These are phyloP conservation scores for Ramularia endophylla DNA, from an alignment of 2,329 filamentous ascomycete species.

Conservation along the genomic window DNA sequence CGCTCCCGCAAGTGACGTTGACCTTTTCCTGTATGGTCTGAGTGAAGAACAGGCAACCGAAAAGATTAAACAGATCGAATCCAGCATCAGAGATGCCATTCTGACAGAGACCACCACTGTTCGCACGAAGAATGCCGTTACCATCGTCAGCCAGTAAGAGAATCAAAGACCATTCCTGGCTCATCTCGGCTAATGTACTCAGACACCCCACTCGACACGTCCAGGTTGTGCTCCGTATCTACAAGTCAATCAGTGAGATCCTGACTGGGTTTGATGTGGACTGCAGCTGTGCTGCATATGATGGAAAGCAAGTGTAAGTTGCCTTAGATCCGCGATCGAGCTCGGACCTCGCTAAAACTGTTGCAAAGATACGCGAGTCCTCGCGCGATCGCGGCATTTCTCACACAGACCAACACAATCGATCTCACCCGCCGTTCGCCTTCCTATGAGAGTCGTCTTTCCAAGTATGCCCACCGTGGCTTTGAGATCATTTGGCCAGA, in stretches of 20 bases:
- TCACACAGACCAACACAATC: constrained; percentile 75
- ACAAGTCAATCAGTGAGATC: constrained; percentile 78
- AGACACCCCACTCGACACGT: constrained; percentile 65
- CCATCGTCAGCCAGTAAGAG: constrained; percentile 70
- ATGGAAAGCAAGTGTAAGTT: constrained; percentile 64
- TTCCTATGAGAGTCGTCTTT: constrained; percentile 80
- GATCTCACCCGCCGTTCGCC: constrained; percentile 75
- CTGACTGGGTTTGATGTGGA: constrained; percentile 86
- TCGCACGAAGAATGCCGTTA: constrained; percentile 80
- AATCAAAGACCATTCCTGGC: not conserved
- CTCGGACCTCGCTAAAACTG: no score
- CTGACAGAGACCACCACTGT: constrained; percentile 78
- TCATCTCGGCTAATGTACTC: not conserved
- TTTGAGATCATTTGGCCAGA: constrained; percentile 79
- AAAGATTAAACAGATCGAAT: constrained; percentile 79
- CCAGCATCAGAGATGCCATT: constrained; percentile 67
- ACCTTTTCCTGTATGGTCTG: constrained; percentile 77
- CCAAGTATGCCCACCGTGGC: constrained; percentile 76
- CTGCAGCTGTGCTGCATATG: constrained; percentile 72
- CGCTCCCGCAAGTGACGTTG: constrained; percentile 78
- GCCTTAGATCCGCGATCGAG: no score
- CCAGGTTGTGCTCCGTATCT: constrained; percentile 79
- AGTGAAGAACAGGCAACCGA: constrained; percentile 70
- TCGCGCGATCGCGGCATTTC: constrained; percentile 68
- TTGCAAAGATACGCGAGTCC: constrained; percentile 57